Base-by-base conservation (phyloP, 2,329 filamentous ascomycete species). In the Pyrenochaeta sp. region DNA sequence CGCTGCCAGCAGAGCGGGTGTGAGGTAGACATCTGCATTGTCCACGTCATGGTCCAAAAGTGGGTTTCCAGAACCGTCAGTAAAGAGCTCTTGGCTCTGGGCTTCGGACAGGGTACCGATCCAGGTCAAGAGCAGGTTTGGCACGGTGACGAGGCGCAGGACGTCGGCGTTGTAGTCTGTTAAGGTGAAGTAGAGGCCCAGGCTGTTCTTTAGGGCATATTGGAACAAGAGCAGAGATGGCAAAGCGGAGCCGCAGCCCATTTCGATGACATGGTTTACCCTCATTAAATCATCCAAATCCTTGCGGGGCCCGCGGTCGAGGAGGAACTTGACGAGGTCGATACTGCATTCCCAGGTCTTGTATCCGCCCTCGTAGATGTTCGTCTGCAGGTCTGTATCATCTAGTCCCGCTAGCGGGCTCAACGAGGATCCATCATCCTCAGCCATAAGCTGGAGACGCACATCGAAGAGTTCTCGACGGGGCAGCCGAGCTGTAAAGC, bases 281-380 rank as follows among this genome's bases (percentile, higher is more conserved):
- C 79, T 64, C 15, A 75, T 69, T 7, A 83, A 62, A 56, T 83
- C 81, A 53, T 82, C 81, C 45, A 82, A 72, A 58, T 81, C 78
- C 58, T 79, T 81, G 6, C 79, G 66, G 0, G 79, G 80, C 4
- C 80, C 80, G 7, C 79, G 75, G 47, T 82, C 80, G 1, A 82
- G 71, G 1, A 82, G 69, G 43, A 89, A 85, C 69, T 87, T 90
- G 45, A 91, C 89, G 15, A 95, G 80, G 71, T 95, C 91, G 46
- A 92, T 81, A 54, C 89, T 91, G 76, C 90, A 93, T 78, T 95
- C 91, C 91, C 91, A 95, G 67, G 89, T 93, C 79, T 95, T 95
- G 79, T 94, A 92, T 20, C 91, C 91, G 51, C 91, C 91, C 77
- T 95, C 91, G 75, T 95, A 95, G 54, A 94, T 85, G 45, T 90